Evolutionary conservation across 768 basidiomycete species (phyloP), one percentile per base, ranked within the genome.

Genomic region (Porpolomopsis calyptriformis): DNA sequence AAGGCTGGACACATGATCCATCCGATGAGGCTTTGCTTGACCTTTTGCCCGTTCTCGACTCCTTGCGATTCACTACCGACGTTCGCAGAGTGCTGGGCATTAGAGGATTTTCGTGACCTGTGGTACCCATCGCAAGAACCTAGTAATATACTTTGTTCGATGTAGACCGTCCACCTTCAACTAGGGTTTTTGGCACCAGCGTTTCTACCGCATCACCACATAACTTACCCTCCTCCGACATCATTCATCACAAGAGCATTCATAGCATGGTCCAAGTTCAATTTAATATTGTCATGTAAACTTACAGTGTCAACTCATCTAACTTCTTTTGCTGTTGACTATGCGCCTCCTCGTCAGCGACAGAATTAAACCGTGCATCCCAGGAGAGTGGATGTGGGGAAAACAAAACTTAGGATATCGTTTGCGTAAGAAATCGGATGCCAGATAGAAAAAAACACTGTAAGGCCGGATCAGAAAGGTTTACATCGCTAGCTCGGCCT

Each of bases 1-100:
- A 98, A 72, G 96, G 96, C 40, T 98, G 96, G 96, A 97, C 92
- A 19, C 84, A 92, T 49, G 96, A 99, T 65, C 93, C 90, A 25
- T 80, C 82, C 49, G 96, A 99, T 67, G 90, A 98, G 65, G 96
- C 94, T 18, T 70, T 99, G 46, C 81, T 99, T 46, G 93, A 98
- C 67, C 76, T 97, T 42, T 69, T 99, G 20, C 96, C 96, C 16
- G 83, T 99, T 44, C 78, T 99, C 44, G 96, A 99, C 63, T 94
- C 91, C 39, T 67, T 99, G 51, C 78, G 96, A 29, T 99, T 99
- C 65, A 96, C 93, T 9, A 83, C 80, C 48, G 96, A 99, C 61
- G 96, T 99, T 34, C 78, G 96, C 53, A 77, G 85, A 53, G 85
- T 98, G 19, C 73, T 99, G 41, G 92, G 94, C 47, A 63, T 77